Base-by-base conservation (phyloP, 2,329 filamentous ascomycete genomes). In the Herpotrichia juniperi region DNA sequence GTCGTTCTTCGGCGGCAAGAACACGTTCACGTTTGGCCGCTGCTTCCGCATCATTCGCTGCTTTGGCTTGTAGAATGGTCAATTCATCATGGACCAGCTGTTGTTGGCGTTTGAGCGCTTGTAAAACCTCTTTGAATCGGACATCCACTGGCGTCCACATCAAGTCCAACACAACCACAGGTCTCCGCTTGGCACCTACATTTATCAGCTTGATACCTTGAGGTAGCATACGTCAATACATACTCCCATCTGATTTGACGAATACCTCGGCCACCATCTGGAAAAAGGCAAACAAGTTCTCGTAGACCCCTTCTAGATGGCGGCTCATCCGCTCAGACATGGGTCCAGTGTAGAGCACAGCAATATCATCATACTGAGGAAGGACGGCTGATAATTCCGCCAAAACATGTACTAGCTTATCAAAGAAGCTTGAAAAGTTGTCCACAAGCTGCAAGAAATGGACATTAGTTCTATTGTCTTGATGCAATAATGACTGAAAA, bases 121-220 rank as follows among this genome's bases (percentile, higher is more conserved):
- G 12, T 21, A 43, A 10, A 7, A 43, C 22, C 7, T 43, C 22
- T 22, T 26, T 26, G 22, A 43, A 43, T 21, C 40, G 16, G 25
- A 43, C 40, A 43, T 43, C 40, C 7, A 43, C 40, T 43, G 40
- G 40, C 7, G 40, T 43, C 40, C 40, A 43, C 22, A 26, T 43
- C 12, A 43, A 17, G 21, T 43, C 40, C 12, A 7, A 43, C 11
- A 25, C 8, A 11, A 43, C 22, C 10, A 21, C 16, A 14, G 22
- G 17, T 26, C 25, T 43, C 21, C 22, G 16, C 17, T 43, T 43
- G 8, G 16, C 16, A 10, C 9, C 34, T 39, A 9, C 17, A 39
- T 10, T 19, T 17, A 16, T 39, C 12, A 39, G 34, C 11, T 16
- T 10, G 8, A 17, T 19, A 8, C 8, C 8, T 16, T 8, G 16